Base-by-base conservation (phyloP, 2,329 filamentous ascomycete species). In the Sarocladium oryzae region DNA sequence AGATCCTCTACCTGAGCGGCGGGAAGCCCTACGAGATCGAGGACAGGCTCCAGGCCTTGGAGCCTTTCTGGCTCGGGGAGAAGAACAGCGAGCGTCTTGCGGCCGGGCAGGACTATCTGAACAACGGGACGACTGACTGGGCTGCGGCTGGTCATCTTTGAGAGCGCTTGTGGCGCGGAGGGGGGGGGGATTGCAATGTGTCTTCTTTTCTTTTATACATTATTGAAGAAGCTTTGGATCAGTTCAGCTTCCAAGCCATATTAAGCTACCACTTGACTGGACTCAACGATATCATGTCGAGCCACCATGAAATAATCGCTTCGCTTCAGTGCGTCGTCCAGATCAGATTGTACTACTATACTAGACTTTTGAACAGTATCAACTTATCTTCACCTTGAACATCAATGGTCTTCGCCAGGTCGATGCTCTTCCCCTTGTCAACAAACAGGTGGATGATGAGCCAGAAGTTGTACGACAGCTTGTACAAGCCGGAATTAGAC, bases 1-100 rank as follows among this genome's bases (percentile, higher is more conserved):
- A 45, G 40, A 45, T 45, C 10, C 18, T 45, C 10, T 45, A 45
- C 24, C 23, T 45, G 4, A 45, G 40, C 21, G 40, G 40, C 40
- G 40, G 40, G 4, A 45, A 45, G 23, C 24, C 40, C 21, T 45
- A 28, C 21, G 40, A 45, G 40, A 45, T 45, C 24, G 40, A 45
- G 40, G 40, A 45, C 40, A 45, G 40, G 13, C 5, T 45, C 21
- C 40, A 45, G n/a, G 40, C 40, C 11, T 45, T 45, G 40, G 40
- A 45, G 24, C 40, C 40, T 21, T 45, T 30, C 40, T 45, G 40
- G 40, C 40, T 45, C 28, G 40, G 40, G 28, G 40, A 45, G 40
- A 45, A 45, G 21, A 45, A 45, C n/a, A 45, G 40, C 24, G 40
- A 45, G 40, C 40, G n/a, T n/a, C 40, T 45, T 30, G 40, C 40